Evolutionary conservation across 2,329 filamentous ascomycete genomes (phyloP).

Genomic region (Stagonosporopsis chrysanthemi): DNA sequence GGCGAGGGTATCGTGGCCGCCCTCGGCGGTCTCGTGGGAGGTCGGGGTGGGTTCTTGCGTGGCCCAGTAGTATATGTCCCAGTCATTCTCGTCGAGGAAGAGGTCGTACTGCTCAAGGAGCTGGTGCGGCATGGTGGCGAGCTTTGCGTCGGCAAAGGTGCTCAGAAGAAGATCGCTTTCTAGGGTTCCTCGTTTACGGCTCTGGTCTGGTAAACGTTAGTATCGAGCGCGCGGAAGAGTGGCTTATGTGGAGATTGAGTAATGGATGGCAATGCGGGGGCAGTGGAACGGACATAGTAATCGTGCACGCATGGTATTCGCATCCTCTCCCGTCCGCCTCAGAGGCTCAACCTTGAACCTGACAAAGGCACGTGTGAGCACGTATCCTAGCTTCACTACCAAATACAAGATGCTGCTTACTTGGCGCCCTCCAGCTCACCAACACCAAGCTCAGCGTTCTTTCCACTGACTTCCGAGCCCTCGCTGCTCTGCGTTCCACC

Average conservation of each 20-base stretch:
- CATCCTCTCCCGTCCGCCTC: constrained; percentile 81
- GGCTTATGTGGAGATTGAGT: background rate
- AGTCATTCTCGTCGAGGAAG: constrained; percentile 98
- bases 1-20: constrained; percentile 55
- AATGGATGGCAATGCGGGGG: constrained; percentile 12
- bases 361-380: constrained; percentile 60
- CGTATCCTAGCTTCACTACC: constrained; percentile 82
- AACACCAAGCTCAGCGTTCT: constrained; percentile 37
- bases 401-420: constrained; percentile 64
- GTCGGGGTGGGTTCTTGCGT: constrained; percentile 78
- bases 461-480: constrained; percentile 41
- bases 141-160: constrained; percentile 86
- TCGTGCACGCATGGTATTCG: constrained; percentile 84
- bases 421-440: constrained; percentile 56
- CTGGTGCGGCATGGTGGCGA: constrained; percentile 73
- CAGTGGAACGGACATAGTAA: constrained; percentile 68
- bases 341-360: constrained; percentile 88
- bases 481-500: constrained; percentile 65
- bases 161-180: constrained; percentile 96
- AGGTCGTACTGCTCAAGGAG: constrained; percentile 86
- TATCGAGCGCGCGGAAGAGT: background rate
- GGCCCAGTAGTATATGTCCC: constrained; percentile 99
- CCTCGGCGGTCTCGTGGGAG: constrained; percentile 64
- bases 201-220: constrained; percentile 73
- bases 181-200: constrained; percentile 92